Percentiles rank a stretch among this genome's conserved stretches.
Conservation (phyloP, 1,284 basidiomycete species). For the Ustilago crameri region DNA sequence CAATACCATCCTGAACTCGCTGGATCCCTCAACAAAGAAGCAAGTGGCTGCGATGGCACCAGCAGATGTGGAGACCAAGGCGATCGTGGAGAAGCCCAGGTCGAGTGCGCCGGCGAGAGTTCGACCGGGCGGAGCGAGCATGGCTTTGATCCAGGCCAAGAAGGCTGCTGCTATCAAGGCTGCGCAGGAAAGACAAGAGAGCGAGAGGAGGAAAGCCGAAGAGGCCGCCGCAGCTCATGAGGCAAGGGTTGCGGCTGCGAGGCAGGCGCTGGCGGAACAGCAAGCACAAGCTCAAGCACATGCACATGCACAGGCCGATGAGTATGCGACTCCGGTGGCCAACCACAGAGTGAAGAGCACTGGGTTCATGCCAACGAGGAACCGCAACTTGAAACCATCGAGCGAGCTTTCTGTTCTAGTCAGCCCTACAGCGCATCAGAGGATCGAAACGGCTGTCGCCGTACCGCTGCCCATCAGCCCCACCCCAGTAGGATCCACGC, state of each 20-base stretch:
- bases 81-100: slow-evolving; percentile 35
- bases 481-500: slow-evolving; percentile 11
- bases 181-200: slow-evolving; percentile 44
- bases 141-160: slow-evolving; percentile 64
- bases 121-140: slow-evolving; percentile 50
- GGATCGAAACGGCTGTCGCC: slow-evolving; percentile 32
- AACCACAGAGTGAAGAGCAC: slow-evolving; percentile 16
- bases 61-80: slow-evolving; percentile 23
- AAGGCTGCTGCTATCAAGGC: slow-evolving; percentile 56
- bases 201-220: slow-evolving; percentile 45
- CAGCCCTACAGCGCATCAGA: slow-evolving; percentile 33
- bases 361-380: slow-evolving; percentile 34
- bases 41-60: slow-evolving; percentile 78
- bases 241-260: slow-evolving; percentile 29
- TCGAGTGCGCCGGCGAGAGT: slow-evolving; percentile 21
- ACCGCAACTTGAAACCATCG: slow-evolving; percentile 17
- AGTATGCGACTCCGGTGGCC: slow-evolving; percentile 29
- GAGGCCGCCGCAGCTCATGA: slow-evolving; percentile 49
- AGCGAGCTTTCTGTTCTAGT: slow-evolving; percentile 29
- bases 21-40: slow-evolving; percentile 80
- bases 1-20: slow-evolving; percentile 74
- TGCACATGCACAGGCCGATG: slow-evolving; percentile 6
- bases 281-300: slow-evolving; percentile 10
- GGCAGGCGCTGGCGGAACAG: slow-evolving; percentile 20
- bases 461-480: slow-evolving; percentile 45